These are phyloP conservation scores for Acanthamoeba polyphaga DNA, from an alignment of 208 protist genomes.

Conservation along the genomic window DNA sequence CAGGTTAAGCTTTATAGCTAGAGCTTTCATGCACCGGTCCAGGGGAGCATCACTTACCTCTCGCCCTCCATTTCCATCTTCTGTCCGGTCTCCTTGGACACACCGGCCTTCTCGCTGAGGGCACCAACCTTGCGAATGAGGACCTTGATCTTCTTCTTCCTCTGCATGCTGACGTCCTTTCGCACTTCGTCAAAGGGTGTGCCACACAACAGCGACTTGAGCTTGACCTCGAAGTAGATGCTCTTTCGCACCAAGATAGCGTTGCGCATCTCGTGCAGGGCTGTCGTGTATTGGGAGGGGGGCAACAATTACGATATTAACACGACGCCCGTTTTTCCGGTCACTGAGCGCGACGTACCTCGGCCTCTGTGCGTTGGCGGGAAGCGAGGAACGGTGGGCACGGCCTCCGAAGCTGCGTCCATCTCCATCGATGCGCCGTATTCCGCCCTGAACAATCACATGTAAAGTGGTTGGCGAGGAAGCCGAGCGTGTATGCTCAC, in stretches of 20 bases:
- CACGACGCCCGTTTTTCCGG: too few relatives aligned
- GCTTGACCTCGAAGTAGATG: slow-evolving; percentile 63
- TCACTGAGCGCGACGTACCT: not conserved
- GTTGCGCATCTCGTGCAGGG: slow-evolving; percentile 48
- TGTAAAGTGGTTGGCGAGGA: too few relatives aligned
- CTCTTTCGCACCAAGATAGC: slow-evolving; percentile 63
- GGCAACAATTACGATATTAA: not conserved
- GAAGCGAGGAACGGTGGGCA: slow-evolving; percentile 50
- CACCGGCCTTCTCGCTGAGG: slow-evolving; percentile 44
- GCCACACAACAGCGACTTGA: slow-evolving; percentile 62
- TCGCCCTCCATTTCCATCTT: slow-evolving; percentile 57
- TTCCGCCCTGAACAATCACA: not conserved
- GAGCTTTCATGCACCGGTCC: too few relatives aligned
- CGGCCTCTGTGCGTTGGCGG: slow-evolving; percentile 33
- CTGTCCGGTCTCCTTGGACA: slow-evolving; percentile 39
- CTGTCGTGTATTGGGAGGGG: not conserved
- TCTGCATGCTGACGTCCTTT: slow-evolving; percentile 56
- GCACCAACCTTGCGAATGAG: slow-evolving; percentile 17
- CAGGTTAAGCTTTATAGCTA: too few relatives aligned
- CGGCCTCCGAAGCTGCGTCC: not conserved
- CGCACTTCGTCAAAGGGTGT: slow-evolving; percentile 40
- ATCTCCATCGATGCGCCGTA: not conserved
- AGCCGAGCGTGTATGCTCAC: too few relatives aligned
- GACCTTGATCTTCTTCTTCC: slow-evolving; percentile 70
- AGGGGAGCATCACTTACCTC: not conserved